These are phyloP conservation scores for Penicillium griseofulvum DNA, from an alignment of 2,329 filamentous ascomycete species.

Conservation along the genomic window DNA sequence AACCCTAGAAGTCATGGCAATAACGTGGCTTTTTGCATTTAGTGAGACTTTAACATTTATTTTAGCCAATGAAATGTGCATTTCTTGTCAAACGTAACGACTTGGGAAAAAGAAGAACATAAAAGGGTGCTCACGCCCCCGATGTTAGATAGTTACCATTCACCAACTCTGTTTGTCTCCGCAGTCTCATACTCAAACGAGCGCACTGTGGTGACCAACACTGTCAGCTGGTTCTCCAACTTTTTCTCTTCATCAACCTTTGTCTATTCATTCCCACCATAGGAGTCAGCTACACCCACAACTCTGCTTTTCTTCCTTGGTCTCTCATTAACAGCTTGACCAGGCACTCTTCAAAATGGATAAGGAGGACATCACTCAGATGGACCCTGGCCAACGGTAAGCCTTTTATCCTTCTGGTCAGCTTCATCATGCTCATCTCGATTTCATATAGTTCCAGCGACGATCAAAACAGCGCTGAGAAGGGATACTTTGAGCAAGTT, in stretches of 20 bases:
- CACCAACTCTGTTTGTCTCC: not conserved
- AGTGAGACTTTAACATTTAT: not conserved
- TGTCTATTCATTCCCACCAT: not conserved
- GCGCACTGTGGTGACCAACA: not conserved
- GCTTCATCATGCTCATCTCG: not conserved
- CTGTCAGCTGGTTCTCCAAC: not conserved
- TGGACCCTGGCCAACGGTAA: constrained; percentile 5
- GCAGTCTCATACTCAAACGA: not conserved
- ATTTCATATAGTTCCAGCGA: constrained; percentile 7
- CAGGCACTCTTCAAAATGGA: constrained; percentile 4
- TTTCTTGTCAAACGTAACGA: constrained; percentile 7
- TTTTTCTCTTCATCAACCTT: not conserved
- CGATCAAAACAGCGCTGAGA: constrained; percentile 10
- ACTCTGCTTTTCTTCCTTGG: not conserved
- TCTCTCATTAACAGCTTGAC: not conserved
- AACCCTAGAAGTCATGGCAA: not conserved
- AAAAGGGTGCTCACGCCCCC: constrained; percentile 8
- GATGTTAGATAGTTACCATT: not conserved
- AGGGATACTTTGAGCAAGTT: constrained; percentile 22
- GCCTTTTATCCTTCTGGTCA: not conserved
- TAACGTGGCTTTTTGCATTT: not conserved
- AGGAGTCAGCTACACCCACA: not conserved
- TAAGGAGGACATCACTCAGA: constrained; percentile 10
- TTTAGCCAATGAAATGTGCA: constrained; percentile 4
- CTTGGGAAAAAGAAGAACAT: constrained; percentile 1